phyloP scores from a whole-genome alignment of 2,329 filamentous ascomycete genomes.

The Colletotrichum truncatum region DNA sequence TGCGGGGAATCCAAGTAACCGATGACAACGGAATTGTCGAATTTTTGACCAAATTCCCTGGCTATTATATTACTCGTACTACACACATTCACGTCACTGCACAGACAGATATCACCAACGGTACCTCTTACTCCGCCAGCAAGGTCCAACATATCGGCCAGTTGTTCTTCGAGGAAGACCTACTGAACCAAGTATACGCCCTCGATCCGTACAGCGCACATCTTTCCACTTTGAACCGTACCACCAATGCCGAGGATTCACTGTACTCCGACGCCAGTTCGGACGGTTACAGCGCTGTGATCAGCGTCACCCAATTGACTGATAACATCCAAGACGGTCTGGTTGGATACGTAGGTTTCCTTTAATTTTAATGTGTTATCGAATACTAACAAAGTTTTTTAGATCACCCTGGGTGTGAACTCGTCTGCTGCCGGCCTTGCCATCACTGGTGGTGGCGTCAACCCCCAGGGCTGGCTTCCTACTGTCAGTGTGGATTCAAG shows the following conservation, averaged over 20 bases:
- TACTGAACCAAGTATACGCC: background rate
- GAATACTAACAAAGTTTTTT: background rate
- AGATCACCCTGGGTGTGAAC: slow-evolving; percentile 52
- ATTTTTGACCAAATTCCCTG: slow-evolving; percentile 54
- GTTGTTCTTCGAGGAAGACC: slow-evolving; percentile 4
- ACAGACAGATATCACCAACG: slow-evolving; percentile 39
- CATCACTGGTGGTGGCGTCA: background rate
- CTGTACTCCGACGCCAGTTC: slow-evolving; percentile 46
- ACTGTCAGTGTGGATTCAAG: slow-evolving; percentile 3
- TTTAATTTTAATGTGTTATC: accelerated
- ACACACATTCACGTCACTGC: slow-evolving; percentile 56
- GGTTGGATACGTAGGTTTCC: slow-evolving; percentile 46
- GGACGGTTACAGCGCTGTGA: slow-evolving; percentile 56
- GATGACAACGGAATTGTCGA: slow-evolving; percentile 51
- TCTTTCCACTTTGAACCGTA: slow-evolving; percentile 3
- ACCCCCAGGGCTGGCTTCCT: slow-evolving; percentile 2
- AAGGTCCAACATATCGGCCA: slow-evolving; percentile 4
- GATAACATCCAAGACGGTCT: slow-evolving; percentile 54
- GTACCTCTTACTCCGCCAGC: slow-evolving; percentile 35
- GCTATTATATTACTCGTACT: slow-evolving; percentile 54
- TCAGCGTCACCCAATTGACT: slow-evolving; percentile 61
- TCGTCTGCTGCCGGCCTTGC: background rate
- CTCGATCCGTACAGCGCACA: slow-evolving; percentile 2
- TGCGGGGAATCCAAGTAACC: slow-evolving; percentile 49
- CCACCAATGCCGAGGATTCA: slow-evolving; percentile 44